Conservation (phyloP, 2,329 filamentous ascomycete species). For the Neonectria magnoliae region DNA sequence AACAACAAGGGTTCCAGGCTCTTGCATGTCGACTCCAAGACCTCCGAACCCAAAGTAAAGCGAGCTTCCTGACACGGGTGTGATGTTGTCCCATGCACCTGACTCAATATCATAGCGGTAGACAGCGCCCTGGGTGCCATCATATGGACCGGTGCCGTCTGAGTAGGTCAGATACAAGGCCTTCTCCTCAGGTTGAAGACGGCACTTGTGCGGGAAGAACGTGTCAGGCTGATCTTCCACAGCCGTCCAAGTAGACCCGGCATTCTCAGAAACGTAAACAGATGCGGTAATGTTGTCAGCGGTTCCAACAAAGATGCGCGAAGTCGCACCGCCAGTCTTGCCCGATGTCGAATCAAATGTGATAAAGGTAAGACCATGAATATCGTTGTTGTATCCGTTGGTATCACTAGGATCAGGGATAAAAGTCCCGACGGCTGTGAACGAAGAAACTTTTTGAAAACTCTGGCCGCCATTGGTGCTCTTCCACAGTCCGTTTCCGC, state of each 20-base stretch:
- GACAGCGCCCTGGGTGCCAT: slow-evolving; percentile 63
- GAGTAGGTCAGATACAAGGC: slow-evolving; percentile 65
- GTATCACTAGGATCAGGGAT: slow-evolving; percentile 56
- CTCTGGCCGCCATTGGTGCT: slow-evolving; percentile 65
- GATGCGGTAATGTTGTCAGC: slow-evolving; percentile 63
- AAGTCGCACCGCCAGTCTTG: slow-evolving; percentile 57
- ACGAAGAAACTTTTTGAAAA: slow-evolving; percentile 62
- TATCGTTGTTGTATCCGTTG: slow-evolving; percentile 56
- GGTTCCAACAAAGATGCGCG: slow-evolving; percentile 65
- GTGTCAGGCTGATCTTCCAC: slow-evolving; percentile 60
- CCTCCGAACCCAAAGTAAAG: slow-evolving; percentile 67
- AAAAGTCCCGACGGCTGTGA: slow-evolving; percentile 62
- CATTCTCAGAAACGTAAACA: slow-evolving; percentile 64
- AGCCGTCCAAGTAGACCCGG: slow-evolving; percentile 61
- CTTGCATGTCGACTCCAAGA: slow-evolving; percentile 62
- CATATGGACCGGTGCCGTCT: slow-evolving; percentile 66
- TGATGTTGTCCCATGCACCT: slow-evolving; percentile 65
- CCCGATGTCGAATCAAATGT: slow-evolving; percentile 65
- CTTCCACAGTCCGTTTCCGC: slow-evolving; percentile 68
- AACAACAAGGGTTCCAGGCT: slow-evolving; percentile 65
- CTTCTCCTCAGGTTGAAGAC: slow-evolving; percentile 61
- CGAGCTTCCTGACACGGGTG: slow-evolving; percentile 50
- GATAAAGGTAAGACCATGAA: slow-evolving; percentile 60
- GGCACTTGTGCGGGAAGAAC: slow-evolving; percentile 65
- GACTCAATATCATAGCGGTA: slow-evolving; percentile 63